phyloP scores from a whole-genome alignment of 495 filamentous ascomycete genomes.

The Neurospora tetrasperma region DNA sequence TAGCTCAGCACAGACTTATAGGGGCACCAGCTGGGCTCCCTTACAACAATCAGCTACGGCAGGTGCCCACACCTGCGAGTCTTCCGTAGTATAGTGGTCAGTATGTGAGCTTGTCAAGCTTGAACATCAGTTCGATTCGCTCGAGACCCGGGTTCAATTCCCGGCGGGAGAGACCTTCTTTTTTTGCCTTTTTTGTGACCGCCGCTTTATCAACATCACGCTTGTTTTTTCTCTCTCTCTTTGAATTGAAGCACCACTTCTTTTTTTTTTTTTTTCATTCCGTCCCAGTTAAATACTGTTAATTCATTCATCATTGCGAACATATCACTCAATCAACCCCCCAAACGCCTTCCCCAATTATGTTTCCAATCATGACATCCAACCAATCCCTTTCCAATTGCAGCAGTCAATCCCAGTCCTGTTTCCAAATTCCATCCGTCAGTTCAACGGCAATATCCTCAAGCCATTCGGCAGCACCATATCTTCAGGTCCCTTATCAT shows the following conservation, averaged over 20 bases:
- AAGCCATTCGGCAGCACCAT: conserved; percentile 20
- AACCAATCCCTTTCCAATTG: too few relatives aligned
- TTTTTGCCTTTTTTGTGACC: neutral
- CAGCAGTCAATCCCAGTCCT: too few relatives aligned
- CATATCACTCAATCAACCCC: too few relatives aligned
- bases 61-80: neutral
- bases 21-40: too few relatives aligned
- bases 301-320: too few relatives aligned
- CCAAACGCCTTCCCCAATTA: too few relatives aligned
- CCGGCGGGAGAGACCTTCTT: conserved; percentile 10
- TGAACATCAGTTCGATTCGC: too few relatives aligned
- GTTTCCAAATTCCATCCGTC: neutral
- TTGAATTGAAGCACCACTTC: too few relatives aligned
- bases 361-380: too few relatives aligned
- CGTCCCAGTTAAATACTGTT: too few relatives aligned
- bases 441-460: conserved; percentile 20
- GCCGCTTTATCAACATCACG: too few relatives aligned
- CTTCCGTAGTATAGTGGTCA: conserved; percentile 14
- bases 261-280: neutral
- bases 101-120: neutral
- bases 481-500: conserved; percentile 16
- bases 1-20: neutral
- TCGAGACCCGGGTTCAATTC: conserved; percentile 12
- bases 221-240: neutral
- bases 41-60: neutral